These are phyloP conservation scores for Orbilia brochopaga DNA, from an alignment of 2,329 filamentous ascomycete genomes.

Conservation along the genomic window DNA sequence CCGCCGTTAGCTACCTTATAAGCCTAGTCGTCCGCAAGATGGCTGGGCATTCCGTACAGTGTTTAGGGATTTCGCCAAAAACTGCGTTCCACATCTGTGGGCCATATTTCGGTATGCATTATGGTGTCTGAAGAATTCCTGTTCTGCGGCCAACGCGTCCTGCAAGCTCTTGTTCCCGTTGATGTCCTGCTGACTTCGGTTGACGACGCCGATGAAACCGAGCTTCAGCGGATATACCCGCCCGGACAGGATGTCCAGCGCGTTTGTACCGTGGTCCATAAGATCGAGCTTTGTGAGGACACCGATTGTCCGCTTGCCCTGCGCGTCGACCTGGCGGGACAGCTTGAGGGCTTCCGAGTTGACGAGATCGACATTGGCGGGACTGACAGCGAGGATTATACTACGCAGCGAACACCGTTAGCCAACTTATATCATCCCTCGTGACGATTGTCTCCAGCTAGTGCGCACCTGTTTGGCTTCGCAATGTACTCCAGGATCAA, in stretches of 20 bases:
- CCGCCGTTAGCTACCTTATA: conserved; percentile 37
- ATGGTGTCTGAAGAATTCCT: conserved; percentile 96
- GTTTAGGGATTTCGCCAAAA: conserved; percentile 91
- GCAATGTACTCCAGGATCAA: conserved; percentile 98
- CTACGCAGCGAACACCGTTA: conserved; percentile 60
- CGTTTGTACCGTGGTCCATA: conserved; percentile 99
- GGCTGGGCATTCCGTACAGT: conserved; percentile 59
- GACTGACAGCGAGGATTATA: conserved; percentile 93
- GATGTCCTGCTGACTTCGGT: conserved; percentile 97
- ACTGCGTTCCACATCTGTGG: conserved; percentile 88
- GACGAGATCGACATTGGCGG: conserved; percentile 96
- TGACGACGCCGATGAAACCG: conserved; percentile 97
- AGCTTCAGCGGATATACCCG: conserved; percentile 96
- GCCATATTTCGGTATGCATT: conserved; percentile 97
- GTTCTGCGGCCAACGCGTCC: conserved; percentile 85
- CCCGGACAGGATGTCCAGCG: conserved; percentile 94
- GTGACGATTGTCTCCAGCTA: not conserved
- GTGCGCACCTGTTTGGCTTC: conserved; percentile 74
- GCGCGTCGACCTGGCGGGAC: conserved; percentile 92
- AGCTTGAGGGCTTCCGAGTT: conserved; percentile 98
- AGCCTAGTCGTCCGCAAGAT: conserved; percentile 7
- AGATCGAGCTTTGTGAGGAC: conserved; percentile 96
- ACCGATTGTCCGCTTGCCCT: conserved; percentile 92
- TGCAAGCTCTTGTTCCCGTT: conserved; percentile 93
- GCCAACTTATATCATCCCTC: not conserved